These are phyloP conservation scores for Oehlia diaphana DNA, from an alignment of 192 early-diverging fungal species.

Conservation along the genomic window DNA sequence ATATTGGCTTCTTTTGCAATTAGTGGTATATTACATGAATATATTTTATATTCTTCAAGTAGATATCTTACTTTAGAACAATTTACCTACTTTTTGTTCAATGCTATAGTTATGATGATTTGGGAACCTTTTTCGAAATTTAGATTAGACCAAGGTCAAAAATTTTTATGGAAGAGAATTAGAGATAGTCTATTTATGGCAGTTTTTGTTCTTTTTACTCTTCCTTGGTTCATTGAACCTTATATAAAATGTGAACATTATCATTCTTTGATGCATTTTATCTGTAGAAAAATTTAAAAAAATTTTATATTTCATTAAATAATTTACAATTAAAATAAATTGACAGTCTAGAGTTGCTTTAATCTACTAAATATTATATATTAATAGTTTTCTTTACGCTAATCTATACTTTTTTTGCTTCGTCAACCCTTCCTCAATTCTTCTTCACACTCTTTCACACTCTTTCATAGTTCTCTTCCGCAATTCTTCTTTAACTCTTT, in stretches of 20 bases:
- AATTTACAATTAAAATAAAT: background rate
- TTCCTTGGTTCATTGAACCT: conserved; percentile 17
- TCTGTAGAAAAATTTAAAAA: background rate
- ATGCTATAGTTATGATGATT: background rate
- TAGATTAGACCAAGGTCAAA: no score
- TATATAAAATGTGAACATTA: conserved; percentile 3
- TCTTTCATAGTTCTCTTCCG: no score
- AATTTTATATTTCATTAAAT: background rate
- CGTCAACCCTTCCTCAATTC: no score
- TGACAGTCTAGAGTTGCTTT: no score
- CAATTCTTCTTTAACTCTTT: no score
- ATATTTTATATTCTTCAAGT: background rate
- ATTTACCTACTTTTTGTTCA: background rate
- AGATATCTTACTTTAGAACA: background rate
- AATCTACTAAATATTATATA: no score
- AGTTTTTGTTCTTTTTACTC: background rate
- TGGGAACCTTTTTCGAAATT: background rate
- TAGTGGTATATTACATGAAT: conserved; percentile 16
- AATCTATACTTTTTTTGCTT: no score
- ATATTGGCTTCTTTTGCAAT: background rate
- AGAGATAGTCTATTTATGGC: background rate
- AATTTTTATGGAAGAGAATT: background rate
- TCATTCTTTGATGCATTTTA: background rate
- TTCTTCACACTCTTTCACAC: no score
- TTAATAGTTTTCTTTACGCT: no score